Base-by-base conservation (phyloP, 768 basidiomycete genomes). In the Leccinellum rugosiceps region DNA sequence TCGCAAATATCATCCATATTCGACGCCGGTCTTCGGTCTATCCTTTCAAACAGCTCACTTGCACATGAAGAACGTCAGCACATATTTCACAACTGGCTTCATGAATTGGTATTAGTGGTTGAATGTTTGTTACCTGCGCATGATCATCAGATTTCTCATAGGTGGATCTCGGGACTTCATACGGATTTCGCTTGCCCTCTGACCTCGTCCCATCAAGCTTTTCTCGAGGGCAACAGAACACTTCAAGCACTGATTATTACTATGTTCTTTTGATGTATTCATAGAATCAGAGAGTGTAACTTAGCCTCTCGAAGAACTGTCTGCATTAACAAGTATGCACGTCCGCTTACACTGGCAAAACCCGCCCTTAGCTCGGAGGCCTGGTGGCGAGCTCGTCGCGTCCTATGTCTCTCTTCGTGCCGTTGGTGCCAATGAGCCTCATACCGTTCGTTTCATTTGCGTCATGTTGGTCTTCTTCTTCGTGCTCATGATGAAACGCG, bases 351-450 rank as follows among this genome's bases (percentile, higher is more conserved):
- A 83, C 97, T 60, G 43, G 43, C 11, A 10, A 83, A 94, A 59
- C 97, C 97, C 0, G 79, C 83, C 21, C 86, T 99, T 45, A 92
- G 90, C 13, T 90, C 94, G 63, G 87, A 82, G 31, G 97, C 97
- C 0, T 21, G 84, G 87, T 0, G 74, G 84, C 19, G 91, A 93
- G 61, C 90, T 98, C 54, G 92, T 98, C 19, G 74, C 79, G 5
- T 86, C 89, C 31, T 99, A 99, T 74, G 94, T 97, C 56, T 89
- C 92, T 61, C 90, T 99, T 81, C 90, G 97, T 51, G 90, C 90
- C 67, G 86, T 92, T 66, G 96, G 96, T 21, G 81, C 59, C 68
- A 79, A 88, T 54, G 96, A 98, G 69, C 87, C 93, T 2, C 86
- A 19, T 11, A 0, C 5, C 10, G 11, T 19, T 9, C 3, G 21